Evolutionary conservation across 192 early-diverging fungal species (phyloP), one percentile per base, ranked within the genome.

Genomic region (Linnemannia schmuckeri): DNA sequence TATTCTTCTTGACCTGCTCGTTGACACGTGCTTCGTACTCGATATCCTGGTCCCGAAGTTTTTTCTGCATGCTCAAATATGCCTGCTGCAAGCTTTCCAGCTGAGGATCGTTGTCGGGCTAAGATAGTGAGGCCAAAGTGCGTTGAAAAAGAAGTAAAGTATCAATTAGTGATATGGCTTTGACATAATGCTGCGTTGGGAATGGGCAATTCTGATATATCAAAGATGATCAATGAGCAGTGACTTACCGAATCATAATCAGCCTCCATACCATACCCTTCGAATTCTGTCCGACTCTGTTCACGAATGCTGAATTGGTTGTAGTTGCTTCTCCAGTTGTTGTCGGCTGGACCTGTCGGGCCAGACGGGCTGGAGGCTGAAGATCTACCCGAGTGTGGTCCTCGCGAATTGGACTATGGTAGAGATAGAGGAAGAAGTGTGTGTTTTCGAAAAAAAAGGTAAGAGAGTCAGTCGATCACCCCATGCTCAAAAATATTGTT

Each of bases 11-110:
- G 18, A 71, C 54, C 38, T 86, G 78, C 37, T 80, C 75, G 27
- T 85, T 84, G 42, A 74, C 72, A 41, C 82, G 77, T 70, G 82
- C 72, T 52, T 84, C 77, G 41, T 84, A 84, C 47, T 78, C 82
- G 20, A 75, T 49, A 42, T 84, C 82, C 4, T 66, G 74, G 69
- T 85, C 66, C 8, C 49, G 79, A 30, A 84, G 77, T 74, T 79
- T 79, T 63, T 70, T 76, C 49, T 85, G 77, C 20, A 85, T 30
- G 27, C 74, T 63, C 77, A 61, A 27, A 40, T 80, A 80, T 18
- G 73, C 55, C 20, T 76, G 57, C 66, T 80, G 77, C 27, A 76
- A 78, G n/a, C 73, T 61, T 15, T 85, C 83, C 20, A 85, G 24
- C 6, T 85, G 20, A 12, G 55, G 42, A 27, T 71, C 79, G 22